Percentiles rank a stretch among this genome's conserved stretches.
phyloP scores from a whole-genome alignment of 75 land plant genomes.

The Adiantum capillusveneris region DNA sequence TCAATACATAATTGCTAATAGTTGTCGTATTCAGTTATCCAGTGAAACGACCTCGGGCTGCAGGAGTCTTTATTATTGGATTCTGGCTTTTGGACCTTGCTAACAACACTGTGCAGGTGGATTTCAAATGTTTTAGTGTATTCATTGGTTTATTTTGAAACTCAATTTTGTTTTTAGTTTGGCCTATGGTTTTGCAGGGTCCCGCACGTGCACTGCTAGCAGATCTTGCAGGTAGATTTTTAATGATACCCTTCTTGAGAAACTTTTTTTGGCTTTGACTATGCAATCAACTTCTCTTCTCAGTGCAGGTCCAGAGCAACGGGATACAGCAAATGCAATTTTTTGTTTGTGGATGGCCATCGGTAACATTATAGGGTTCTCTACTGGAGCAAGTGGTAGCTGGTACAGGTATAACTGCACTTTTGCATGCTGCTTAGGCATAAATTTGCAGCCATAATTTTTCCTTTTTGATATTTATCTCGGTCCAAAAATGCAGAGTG shows the following conservation, averaged over 20 bases:
- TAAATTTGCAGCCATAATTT: neutral
- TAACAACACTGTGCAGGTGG: constrained; percentile 93
- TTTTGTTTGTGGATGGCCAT: constrained; percentile 97
- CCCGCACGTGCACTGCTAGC: constrained; percentile 98
- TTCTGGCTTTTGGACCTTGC: constrained; percentile 99
- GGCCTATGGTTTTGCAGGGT: constrained; percentile 46
- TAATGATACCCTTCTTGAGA: neutral
- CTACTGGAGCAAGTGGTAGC: constrained; percentile 85
- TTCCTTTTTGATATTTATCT: neutral
- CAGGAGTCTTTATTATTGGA: constrained; percentile 72
- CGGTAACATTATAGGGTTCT: constrained; percentile 92
- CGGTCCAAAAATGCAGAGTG: constrained; percentile 41
- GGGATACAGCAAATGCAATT: constrained; percentile 80
- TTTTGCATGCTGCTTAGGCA: neutral
- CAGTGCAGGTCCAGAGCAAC: constrained; percentile 64
- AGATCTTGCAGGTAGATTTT: constrained; percentile 76
- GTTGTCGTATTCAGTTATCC: too few relatives aligned
- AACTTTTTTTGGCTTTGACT: neutral
- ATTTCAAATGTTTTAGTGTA: neutral
- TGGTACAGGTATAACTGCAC: constrained; percentile 63
- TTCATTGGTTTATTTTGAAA: constrained; percentile 1
- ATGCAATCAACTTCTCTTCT: neutral
- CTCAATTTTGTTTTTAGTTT: neutral
- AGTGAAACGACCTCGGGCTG: constrained; percentile 74
- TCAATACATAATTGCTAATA: too few relatives aligned